Evolutionary conservation across 768 basidiomycete species (phyloP), one percentile per base, ranked within the genome.

Genomic region (Epithele typhae): DNA sequence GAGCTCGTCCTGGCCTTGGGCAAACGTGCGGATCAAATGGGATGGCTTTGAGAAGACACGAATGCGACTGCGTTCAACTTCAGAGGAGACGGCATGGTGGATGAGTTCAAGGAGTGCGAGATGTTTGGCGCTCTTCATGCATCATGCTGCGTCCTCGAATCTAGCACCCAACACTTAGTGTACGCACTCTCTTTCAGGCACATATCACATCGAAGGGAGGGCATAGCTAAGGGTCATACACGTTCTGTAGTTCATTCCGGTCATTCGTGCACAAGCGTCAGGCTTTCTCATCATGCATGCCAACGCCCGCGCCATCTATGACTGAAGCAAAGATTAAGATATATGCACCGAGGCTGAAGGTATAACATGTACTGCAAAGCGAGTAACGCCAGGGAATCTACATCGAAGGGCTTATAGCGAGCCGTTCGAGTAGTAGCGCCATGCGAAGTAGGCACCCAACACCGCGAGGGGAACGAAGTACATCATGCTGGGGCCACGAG

Each of bases 401-500:
- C 51, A 51, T 30, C 27, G 14, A n/a, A n/a, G n/a, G n/a, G 66
- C 55, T 57, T 69, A 77, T 59, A 69, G 65, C 36, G 70, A 60
- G 40, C 76, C 74, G 34, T 46, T 62, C 10, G 73, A 65, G 66
- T 91, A 91, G 68, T 75, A 83, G 52, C 90, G 79, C 81, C 82
- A 95, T 39, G 82, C 92, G 57, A 95, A 87, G 81, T 92, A 94
- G 40, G 77, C 92, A 52, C 78, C 88, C 37, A 95, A 69, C 22
- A 90, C 67, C 37, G 72, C 79, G 34, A 94, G 75, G 43, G 93
- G 93, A 19, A 92, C 60, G 60, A 93, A 81, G 77, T 92, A 95
- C 76, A 87, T 82, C 65, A 85, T 46, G 66, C 84, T 88, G 58
- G 35, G 48, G 42, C 25, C 37, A 40, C 37, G 24, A 18, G 54